Evolutionary conservation across 2,329 filamentous ascomycete genomes (phyloP), one percentile per base, ranked within the genome.

Genomic region (Dactylellina cionopaga): DNA sequence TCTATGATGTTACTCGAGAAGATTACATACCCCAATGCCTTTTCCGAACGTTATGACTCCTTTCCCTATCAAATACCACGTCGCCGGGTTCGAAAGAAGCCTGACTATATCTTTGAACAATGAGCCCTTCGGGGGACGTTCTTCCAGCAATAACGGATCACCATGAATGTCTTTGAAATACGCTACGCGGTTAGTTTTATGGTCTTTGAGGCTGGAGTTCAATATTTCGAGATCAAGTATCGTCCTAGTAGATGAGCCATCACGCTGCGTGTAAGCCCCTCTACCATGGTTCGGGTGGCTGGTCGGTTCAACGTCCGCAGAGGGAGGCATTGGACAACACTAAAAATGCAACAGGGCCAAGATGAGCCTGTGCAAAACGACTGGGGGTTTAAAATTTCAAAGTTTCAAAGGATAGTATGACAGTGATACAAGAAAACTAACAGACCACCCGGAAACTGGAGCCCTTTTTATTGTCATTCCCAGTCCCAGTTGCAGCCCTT

Each of bases 151-250:
- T n/a, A 71, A 27, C n/a, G 66, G 66, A 19, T 71, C 66, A 11
- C 66, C 66, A 39, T 71, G 66, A 19, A 64, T 55, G 19, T 71
- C 44, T 29, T 64, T 63, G 37, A 58, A 71, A 13, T 71, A 63
- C 1, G 58, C 51, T n/a, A 51, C 44, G 27, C 66, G 58, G 15
- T 46, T 64, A n/a, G 33, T 41, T 17, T 49, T 49, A 10, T 31
- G 10, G 19, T 35, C 41, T n/a, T 51, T 54, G 29, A 71, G 52
- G 17, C 22, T 39, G 17, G 60, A 37, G 29, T 71, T 71, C 4
- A 58, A 22, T n/a, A 56, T 51, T 11, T 64, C 66, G 3, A 71
- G 41, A 43, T 71, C 39, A 11, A 71, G 41, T n/a, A 52, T 52
- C 1, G 43, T 25, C 15, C 58, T 35, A 2, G 43, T 17, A 6